Base-by-base conservation (phyloP, 2,329 filamentous ascomycete genomes). In the Penicillium thymicola region DNA sequence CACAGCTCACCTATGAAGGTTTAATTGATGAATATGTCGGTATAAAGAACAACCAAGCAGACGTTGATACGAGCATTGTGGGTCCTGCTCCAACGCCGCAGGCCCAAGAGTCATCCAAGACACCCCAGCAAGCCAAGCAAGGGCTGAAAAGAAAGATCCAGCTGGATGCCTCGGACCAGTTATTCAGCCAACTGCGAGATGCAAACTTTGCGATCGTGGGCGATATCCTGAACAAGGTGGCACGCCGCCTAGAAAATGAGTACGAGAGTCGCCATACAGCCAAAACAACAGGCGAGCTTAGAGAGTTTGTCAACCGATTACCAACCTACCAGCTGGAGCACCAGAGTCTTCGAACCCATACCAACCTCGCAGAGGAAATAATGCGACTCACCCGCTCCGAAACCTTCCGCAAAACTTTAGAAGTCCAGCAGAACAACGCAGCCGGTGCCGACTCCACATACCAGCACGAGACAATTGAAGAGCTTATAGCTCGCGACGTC, bases 121-220 rank as follows among this genome's bases (percentile, higher is more conserved):
- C 83, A 66, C 64, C 73, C 23, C 69, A 75, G 23, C 75, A 75
- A 72, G 69, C 67, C 51, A 88, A 76, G 75, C 86, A 74, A 80
- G 87, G 76, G n/a, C 80, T 85, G 68, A 97, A 96, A 72, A 86
- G 92, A 52, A 96, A 95, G 67, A 88, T 99, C 44, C 84, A 89
- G 67, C 83, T 99, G 1, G 93, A 97, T 71, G 89, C 89, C 3
- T 90, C 88, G 14, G 95, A 99, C 71, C 89, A 90, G 62, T 81
- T 99, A 11, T 99, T 93, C 70, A 86, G 87, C 46, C 89, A 95
- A 64, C 80, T 99, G 4, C 87, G 93, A 54, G 90, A 97, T 71
- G 87, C 90, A 40, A 99, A 99, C 71, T 99, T 97, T 72, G 93
- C 92, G 36, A 92, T 96, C 53, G 92, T 99, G 38, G 94, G 94